Base-by-base conservation (phyloP, 805 yeast species). In the Komagataella pseudopastoris region DNA sequence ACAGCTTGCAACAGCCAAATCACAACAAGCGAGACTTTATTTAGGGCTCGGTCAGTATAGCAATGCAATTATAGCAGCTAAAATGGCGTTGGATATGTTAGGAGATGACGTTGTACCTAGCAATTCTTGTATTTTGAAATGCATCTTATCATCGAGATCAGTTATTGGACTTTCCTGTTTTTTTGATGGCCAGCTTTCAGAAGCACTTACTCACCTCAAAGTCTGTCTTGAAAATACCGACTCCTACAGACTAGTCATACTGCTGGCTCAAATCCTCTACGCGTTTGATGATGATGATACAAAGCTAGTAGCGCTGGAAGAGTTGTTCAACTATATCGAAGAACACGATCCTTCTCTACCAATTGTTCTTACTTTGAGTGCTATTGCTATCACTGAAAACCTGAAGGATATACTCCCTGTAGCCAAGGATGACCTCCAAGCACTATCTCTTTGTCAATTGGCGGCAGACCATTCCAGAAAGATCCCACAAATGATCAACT, bases 271-370 rank as follows among this genome's bases (percentile, higher is more conserved):
- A 60, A 84, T 90, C 0, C 70, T 93, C 49, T 85, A 83, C 68
- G 87, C 88, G 2, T 77, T 78, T 52, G 85, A 80, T n/a, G 76
- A 80, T 0, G 80, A 76, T n/a, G 93, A 85, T 4, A 80, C 93
- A 1, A 82, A 80, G 53, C 84, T 81, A 55, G 90, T 89, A 1
- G 96, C 97, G 0, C 60, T 86, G 48, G 96, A 89, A 58, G 96
- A 88, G 63, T 66, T 91, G 47, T 83, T 85, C 57, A 72, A 75
- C 22, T 79, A 74, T 58, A 78, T 89, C 45, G 83, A 77, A 54
- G 70, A 67, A 3, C 64, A 76, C 52, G 96, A 95, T 0, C 71
- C 85, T 1, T 79, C 89, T 2, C 66, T 88, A 48, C 60, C 79
- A 22, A 79, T 86, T 1, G 82, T 87, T 0, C 65, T 90, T 53